Conservation (phyloP, 768 basidiomycete species). For the Boletus rubroflammeus region DNA sequence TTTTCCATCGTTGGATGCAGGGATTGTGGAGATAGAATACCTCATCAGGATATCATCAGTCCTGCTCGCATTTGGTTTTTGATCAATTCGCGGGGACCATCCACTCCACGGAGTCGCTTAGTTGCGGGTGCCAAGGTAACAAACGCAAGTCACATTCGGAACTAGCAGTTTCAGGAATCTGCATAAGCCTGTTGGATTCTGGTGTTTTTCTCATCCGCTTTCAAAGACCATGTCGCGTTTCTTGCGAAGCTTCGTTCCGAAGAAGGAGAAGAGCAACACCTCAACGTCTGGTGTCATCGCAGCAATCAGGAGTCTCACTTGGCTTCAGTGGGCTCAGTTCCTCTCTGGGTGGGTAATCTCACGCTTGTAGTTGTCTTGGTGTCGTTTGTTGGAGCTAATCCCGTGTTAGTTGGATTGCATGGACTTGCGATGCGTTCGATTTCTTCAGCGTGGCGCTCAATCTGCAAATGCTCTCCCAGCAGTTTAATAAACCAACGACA, state of each 20-base stretch:
- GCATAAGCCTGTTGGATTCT: constrained; percentile 10
- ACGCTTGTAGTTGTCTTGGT: not conserved
- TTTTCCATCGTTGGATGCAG: not conserved
- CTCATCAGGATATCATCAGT: not conserved
- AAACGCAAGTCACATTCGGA: not conserved
- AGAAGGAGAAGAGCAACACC: constrained; percentile 38
- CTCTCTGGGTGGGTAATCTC: constrained; percentile 43
- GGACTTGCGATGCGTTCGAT: constrained; percentile 85
- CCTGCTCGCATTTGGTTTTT: not conserved
- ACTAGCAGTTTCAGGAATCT: not conserved
- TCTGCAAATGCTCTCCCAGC: constrained; percentile 42
- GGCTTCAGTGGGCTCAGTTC: constrained; percentile 57
- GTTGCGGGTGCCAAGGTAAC: not conserved
- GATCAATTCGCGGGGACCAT: not conserved
- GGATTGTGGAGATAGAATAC: not conserved
- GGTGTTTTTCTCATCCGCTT: not conserved
- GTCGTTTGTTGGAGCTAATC: not conserved
- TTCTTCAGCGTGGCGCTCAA: constrained; percentile 77
- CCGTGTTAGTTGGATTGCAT: constrained; percentile 67
- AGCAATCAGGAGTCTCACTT: constrained; percentile 45
- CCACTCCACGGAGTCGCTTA: not conserved
- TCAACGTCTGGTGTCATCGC: constrained; percentile 37
- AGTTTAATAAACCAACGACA: constrained; percentile 45
- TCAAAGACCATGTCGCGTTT: constrained; percentile 30
- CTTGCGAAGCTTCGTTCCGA: constrained; percentile 46